Evolutionary conservation across 2,329 filamentous ascomycete species (phyloP).

Genomic region (Tolypocladium ovalisporum): DNA sequence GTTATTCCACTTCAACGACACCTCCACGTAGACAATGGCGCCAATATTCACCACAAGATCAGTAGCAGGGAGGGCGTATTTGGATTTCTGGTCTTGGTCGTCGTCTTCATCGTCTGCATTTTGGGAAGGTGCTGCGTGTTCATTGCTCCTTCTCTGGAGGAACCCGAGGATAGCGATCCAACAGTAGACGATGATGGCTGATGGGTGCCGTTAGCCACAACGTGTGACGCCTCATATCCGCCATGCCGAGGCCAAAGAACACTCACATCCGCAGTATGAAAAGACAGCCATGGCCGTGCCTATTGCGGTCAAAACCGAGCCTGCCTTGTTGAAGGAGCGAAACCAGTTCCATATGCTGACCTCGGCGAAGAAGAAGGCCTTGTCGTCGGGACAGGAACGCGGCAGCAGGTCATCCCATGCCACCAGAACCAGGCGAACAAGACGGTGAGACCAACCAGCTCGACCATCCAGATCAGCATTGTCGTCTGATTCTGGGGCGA

Average conservation of each 20-base stretch:
- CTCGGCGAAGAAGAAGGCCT: slow-evolving; percentile 17
- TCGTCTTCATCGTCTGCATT: not conserved
- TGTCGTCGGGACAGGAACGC: slow-evolving; percentile 10
- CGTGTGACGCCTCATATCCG: too few species aligned
- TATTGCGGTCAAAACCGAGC: slow-evolving; percentile 7
- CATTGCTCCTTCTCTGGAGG: not conserved
- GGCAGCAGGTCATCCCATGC: slow-evolving; percentile 12
- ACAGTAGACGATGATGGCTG: not conserved
- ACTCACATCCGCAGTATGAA: slow-evolving; percentile 6
- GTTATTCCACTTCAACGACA: slow-evolving; percentile 13
- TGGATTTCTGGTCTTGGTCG: too few species aligned
- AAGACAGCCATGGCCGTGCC: slow-evolving; percentile 3
- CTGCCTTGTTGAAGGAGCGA: slow-evolving; percentile 13
- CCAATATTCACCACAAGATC: slow-evolving; percentile 12
- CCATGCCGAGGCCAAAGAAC: not conserved
- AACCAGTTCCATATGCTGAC: slow-evolving; percentile 15
- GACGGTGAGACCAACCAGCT: slow-evolving; percentile 8
- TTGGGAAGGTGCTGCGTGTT: not conserved
- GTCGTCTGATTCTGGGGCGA: slow-evolving; percentile 5
- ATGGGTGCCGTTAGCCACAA: not conserved
- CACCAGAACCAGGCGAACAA: slow-evolving; percentile 14
- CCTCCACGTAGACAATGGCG: slow-evolving; percentile 13
- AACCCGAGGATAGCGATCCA: not conserved
- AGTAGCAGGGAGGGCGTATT: too few species aligned
- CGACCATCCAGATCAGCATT: slow-evolving; percentile 8